Evolutionary conservation across 1,139 yeast genomes (phyloP).

Genomic region (Yamadazyma aaseri): DNA sequence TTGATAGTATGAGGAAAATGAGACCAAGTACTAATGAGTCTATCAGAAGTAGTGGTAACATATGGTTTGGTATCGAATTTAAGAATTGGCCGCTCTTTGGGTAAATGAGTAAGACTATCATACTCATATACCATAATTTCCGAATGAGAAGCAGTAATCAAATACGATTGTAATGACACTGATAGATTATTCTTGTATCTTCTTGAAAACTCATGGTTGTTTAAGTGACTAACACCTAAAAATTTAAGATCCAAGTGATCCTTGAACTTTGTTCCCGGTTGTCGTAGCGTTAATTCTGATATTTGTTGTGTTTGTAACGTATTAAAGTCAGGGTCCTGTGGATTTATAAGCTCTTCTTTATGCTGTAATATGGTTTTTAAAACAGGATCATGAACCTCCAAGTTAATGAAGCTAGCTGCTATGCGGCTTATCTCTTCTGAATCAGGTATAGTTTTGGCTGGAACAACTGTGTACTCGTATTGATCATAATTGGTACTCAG

Average conservation of each 20-base stretch:
- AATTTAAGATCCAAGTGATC: constrained; percentile 4
- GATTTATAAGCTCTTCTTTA: not conserved
- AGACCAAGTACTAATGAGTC: constrained; percentile 48
- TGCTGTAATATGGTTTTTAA: not conserved
- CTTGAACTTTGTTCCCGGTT: constrained; percentile 6
- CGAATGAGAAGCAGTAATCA: constrained; percentile 30
- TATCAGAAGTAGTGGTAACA: constrained; percentile 35
- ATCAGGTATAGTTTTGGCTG: not conserved
- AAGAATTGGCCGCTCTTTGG: constrained; percentile 23
- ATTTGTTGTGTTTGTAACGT: not conserved
- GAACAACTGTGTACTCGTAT: not conserved
- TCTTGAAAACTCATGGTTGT: constrained; percentile 20
- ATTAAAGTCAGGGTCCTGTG: constrained; percentile 1
- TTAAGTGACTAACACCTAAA: constrained; percentile 1
- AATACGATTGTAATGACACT: constrained; percentile 19
- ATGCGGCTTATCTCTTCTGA: not conserved
- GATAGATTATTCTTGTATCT: constrained; percentile 39
- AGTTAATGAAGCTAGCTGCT: not conserved
- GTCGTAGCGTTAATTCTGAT: not conserved
- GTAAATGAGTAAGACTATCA: constrained; percentile 23
- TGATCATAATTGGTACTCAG: not conserved
- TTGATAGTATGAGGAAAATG: constrained; percentile 59
- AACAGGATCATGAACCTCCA: constrained; percentile 2
- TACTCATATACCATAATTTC: constrained; percentile 30
- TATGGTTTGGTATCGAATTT: constrained; percentile 42